Evolutionary conservation across 164 flowering plant genomes (phyloP).

Genomic region (Magnolia officinalis): DNA sequence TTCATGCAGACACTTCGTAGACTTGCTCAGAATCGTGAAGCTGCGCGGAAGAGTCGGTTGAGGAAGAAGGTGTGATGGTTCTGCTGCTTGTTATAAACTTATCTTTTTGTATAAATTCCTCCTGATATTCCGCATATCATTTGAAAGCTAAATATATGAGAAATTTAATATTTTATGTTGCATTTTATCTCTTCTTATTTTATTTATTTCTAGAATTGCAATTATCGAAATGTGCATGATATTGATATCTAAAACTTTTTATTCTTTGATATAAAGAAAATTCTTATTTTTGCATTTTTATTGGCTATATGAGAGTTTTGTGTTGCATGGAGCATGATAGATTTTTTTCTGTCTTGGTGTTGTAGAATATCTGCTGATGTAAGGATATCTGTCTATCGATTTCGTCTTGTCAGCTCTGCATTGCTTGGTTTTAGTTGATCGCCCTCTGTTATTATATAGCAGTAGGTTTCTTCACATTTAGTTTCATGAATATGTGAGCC

Average conservation of each 20-base stretch:
- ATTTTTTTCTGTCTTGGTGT: no score
- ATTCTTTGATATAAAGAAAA: not conserved
- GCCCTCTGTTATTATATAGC: no score
- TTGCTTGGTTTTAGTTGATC: no score
- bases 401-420: no score
- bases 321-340: no score
- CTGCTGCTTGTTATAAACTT: not conserved
- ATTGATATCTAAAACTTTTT: not conserved
- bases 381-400: no score
- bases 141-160: not conserved
- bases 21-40: constrained; percentile 86
- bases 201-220: not conserved
- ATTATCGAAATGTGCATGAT: not conserved
- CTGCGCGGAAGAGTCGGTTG: constrained; percentile 76
- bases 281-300: not conserved
- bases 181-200: not conserved
- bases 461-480: no score
- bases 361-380: no score
- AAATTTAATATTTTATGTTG: not conserved
- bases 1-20: constrained; percentile 62
- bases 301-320: not conserved
- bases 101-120: not conserved
- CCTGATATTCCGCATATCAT: not conserved
- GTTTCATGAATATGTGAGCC: no score
- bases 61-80: constrained; percentile 58